phyloP scores from a whole-genome alignment of 2,329 filamentous ascomycete species.

The Hypoxylon sp. region DNA sequence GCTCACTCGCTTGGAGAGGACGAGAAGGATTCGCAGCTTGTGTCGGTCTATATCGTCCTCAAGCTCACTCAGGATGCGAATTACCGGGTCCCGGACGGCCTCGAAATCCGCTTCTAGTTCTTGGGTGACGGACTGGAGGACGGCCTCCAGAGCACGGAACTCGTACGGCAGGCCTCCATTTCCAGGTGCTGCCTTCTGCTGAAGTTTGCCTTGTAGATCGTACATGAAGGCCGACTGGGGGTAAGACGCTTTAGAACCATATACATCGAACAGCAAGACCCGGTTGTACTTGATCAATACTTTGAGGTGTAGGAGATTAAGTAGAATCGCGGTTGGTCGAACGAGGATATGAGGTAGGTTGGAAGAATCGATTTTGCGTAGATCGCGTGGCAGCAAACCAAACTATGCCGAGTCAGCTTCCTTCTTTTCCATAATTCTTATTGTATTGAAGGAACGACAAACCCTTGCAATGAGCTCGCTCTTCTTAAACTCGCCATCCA shows the following conservation, averaged over 20 bases:
- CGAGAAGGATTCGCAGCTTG: conserved; percentile 89
- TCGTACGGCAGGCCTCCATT: conserved; percentile 87
- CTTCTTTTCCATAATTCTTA: background rate
- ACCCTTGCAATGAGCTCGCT: conserved; percentile 96
- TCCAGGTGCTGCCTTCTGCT: conserved; percentile 78
- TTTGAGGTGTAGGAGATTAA: conserved; percentile 96
- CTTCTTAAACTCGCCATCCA: conserved; percentile 98
- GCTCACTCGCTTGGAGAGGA: conserved; percentile 94
- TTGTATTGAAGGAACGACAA: conserved; percentile 46
- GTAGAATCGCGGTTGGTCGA: conserved; percentile 90
- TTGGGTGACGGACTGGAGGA: conserved; percentile 92
- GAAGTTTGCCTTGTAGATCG: conserved; percentile 91
- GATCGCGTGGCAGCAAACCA: conserved; percentile 90
- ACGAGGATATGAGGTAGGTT: conserved; percentile 96
- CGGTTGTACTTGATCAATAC: conserved; percentile 96
- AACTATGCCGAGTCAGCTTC: conserved; percentile 69
- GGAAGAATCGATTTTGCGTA: conserved; percentile 97
- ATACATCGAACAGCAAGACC: conserved; percentile 95
- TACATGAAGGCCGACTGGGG: conserved; percentile 98
- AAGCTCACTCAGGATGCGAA: conserved; percentile 87
- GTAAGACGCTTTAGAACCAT: conserved; percentile 93
- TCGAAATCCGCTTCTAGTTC: conserved; percentile 96
- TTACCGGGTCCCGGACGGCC: conserved; percentile 91
- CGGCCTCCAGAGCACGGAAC: conserved; percentile 94
- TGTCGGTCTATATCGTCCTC: conserved; percentile 98